Evolutionary conservation across 2,329 filamentous ascomycete genomes (phyloP), one percentile per base, ranked within the genome.

Genomic region (Cladosporium sphaerospermum): DNA sequence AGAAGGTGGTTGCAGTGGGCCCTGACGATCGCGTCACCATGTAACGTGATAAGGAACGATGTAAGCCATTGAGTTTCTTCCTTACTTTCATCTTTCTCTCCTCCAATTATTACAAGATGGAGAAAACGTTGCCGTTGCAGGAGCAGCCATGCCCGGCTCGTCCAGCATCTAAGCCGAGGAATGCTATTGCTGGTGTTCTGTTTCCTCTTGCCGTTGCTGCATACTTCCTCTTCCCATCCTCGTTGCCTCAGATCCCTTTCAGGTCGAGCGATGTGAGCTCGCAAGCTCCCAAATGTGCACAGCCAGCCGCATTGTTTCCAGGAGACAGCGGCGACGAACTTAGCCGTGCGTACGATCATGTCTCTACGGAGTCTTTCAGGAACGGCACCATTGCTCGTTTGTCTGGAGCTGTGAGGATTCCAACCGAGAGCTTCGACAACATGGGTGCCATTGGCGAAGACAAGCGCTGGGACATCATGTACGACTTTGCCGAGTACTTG

Each of bases 361-460:
- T 70, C 45, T 62, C 59, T 31, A 67, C 61, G 1, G 36, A 57
- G 16, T 54, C 55, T 19, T 70, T 69, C 61, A 55, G 61, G 11
- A 66, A 67, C 48, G 61, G 58, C 8, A 66, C 66, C 4, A 65
- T 80, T 36, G 59, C 69, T 40, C 73, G 78, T 2, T 75, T 81
- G 53, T 78, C 79, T 16, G 75, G 74, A 6, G 74, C 83, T 4
- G 80, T 83, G 10, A 72, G 75, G 53, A 74, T 83, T 40, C 75
- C 77, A 0, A 77, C 78, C 0, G 68, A 82, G 40, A 79, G 74
- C 42, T 82, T 76, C 57, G 80, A 83, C 54, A 78, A 82, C 54
- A 73, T 80, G 45, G 78, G 79, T 3, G 65, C 71, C 2, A 73
- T 81, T 18, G 76, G 75, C n/a, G 65, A 76, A 37, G 80, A 83